Base-by-base conservation (phyloP, 1,284 basidiomycete species). In the Xanthoconium separans region DNA sequence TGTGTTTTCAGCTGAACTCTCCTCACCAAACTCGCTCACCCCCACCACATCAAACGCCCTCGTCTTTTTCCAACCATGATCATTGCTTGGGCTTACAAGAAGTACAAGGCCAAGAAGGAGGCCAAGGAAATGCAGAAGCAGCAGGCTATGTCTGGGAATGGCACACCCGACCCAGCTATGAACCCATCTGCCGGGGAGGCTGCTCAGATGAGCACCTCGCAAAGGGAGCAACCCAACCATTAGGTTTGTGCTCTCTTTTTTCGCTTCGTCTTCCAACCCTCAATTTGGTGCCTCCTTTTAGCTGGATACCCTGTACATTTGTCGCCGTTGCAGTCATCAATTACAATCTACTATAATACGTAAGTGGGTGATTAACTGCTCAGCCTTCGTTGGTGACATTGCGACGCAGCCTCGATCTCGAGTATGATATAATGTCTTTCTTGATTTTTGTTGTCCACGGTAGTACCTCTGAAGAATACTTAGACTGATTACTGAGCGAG, bases 91-190 rank as follows among this genome's bases (percentile, higher is more conserved):
- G 56, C 36, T 30, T 68, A 57, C 40, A 61, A 70, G n/a, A 66
- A 66, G 56, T 68, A 70, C 64, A 68, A 66, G 51, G 57, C 46
- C 18, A 65, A 58, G 43, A 63, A 59, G 48, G 51, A 16, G 36
- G 36, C 45, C 48, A 65, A 62, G 54, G 55, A 58, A 42, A 57
- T 55, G 34, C 34, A 56, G 48, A 54, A 16, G 12, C 40, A 50
- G 39, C 37, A 12, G 9, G 31, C 27, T 2, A 57, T 52, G 2
- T 18, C 39, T n/a, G 22, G 3, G 39, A 27, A 27, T 27, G 39
- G 37, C 50, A 12, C 53, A 10, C 10, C 39, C 39, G 13, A 40
- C 20, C 39, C 39, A 9, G 31, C 7, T 39, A 47, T 44, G 0
- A 39, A 45, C 15, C 44, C 40, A 20, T 12, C 24, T 9, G 22